Percentiles rank a stretch among this genome's conserved stretches.
Evolutionary conservation across 2,329 filamentous ascomycete genomes (phyloP).

Genomic region (Tolypocladium ovalisporum): DNA sequence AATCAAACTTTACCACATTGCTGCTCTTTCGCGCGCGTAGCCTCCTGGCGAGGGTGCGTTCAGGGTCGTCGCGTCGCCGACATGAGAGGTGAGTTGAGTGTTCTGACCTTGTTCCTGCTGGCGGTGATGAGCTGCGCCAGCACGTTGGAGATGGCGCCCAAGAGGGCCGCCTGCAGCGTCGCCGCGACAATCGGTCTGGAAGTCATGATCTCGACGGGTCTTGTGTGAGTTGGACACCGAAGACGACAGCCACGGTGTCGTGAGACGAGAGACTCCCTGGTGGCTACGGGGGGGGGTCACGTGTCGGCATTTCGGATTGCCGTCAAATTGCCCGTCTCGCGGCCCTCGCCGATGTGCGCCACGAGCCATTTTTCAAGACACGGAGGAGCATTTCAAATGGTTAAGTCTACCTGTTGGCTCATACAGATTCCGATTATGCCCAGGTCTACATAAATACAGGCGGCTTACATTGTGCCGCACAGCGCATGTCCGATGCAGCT

Average conservation of each 20-base stretch:
- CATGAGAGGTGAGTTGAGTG: slow-evolving; percentile 6
- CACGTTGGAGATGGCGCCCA: slow-evolving; percentile 59
- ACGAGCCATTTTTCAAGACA: background rate
- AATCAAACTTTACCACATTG: background rate
- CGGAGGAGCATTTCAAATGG: background rate
- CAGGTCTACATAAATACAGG: background rate
- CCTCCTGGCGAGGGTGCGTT: background rate
- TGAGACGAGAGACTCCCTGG: no score
- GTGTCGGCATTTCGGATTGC: background rate
- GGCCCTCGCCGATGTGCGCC: background rate
- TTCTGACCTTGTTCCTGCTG: slow-evolving; percentile 47
- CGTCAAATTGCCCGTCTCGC: background rate
- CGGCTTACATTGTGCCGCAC: background rate
- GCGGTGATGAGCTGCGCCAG: slow-evolving; percentile 61
- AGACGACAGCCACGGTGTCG: background rate
- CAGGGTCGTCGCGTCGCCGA: background rate
- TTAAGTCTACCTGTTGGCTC: background rate
- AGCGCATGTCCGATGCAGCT: background rate
- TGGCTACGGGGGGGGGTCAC: background rate
- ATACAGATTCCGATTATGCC: background rate
- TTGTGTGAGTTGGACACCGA: background rate
- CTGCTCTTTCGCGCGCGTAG: background rate
- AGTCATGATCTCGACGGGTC: slow-evolving; percentile 10
- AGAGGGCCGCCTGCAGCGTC: slow-evolving; percentile 53
- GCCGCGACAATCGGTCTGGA: slow-evolving; percentile 43